A percentile compares a stretch with the other conserved stretches of the same genome.
Conservation (phyloP, 2,329 filamentous ascomycete species). For the Clarireedia homoeocarpa region DNA sequence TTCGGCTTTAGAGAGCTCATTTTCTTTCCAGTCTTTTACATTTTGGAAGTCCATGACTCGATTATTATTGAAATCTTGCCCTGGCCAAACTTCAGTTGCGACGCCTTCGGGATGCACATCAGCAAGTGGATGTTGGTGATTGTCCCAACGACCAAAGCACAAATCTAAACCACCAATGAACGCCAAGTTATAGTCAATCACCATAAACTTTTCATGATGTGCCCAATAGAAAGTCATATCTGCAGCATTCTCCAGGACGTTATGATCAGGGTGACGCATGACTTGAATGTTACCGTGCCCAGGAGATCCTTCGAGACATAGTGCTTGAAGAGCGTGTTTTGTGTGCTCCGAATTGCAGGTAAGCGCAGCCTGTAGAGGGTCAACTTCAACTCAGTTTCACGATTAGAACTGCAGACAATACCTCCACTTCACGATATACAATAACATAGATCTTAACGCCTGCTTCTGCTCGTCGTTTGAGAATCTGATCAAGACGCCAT, state of each 20-base stretch:
- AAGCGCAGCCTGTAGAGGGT: slow-evolving; percentile 58
- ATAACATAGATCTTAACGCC: slow-evolving; percentile 93
- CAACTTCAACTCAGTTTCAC: neutral
- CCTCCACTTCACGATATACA: slow-evolving; percentile 70
- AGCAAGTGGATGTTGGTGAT: slow-evolving; percentile 72
- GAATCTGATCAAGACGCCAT: slow-evolving; percentile 75
- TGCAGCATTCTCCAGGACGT: slow-evolving; percentile 83
- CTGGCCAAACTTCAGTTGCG: slow-evolving; percentile 79
- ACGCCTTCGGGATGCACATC: slow-evolving; percentile 84
- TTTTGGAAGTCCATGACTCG: slow-evolving; percentile 91
- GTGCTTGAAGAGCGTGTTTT: slow-evolving; percentile 70
- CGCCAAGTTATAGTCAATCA: slow-evolving; percentile 83
- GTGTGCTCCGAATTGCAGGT: slow-evolving; percentile 93
- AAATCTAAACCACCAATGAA: slow-evolving; percentile 93
- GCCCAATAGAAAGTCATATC: slow-evolving; percentile 99
- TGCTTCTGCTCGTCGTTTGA: slow-evolving; percentile 83
- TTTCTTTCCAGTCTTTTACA: slow-evolving; percentile 86
- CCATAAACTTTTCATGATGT: slow-evolving; percentile 95
- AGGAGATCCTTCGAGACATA: slow-evolving; percentile 74
- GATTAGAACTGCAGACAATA: slow-evolving; percentile 2
- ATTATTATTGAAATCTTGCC: slow-evolving; percentile 98
- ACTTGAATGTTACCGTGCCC: slow-evolving; percentile 84
- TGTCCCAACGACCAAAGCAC: slow-evolving; percentile 94
- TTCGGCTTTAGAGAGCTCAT: slow-evolving; percentile 84
- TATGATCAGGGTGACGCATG: slow-evolving; percentile 91